Base-by-base conservation (phyloP, 2,329 filamentous ascomycete species). In the Daldinia sp. region DNA sequence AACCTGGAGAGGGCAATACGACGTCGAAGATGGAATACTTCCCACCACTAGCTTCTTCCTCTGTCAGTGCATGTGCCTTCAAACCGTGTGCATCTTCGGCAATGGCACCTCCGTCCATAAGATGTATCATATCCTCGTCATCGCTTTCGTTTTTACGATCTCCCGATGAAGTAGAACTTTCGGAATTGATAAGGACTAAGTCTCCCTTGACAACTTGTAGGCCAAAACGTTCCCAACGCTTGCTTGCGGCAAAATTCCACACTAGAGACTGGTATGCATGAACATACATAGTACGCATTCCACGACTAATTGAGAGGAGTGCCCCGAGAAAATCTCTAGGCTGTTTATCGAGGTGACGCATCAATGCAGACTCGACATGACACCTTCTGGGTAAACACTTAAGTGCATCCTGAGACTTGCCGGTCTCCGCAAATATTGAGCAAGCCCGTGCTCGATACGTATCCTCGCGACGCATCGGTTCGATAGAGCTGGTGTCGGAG, bases 211-310 rank as follows among this genome's bases (percentile, higher is more conserved):
- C 86, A 15, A 98, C 93, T 61, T 85, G 86, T 66, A 85, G 80
- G 57, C 94, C 94, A 77, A 92, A 91, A 2, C 88, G 82, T 46
- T 89, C 87, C 91, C 93, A 97, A 53, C 96, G 91, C 74, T 91
- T 89, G 72, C 92, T 93, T 1, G 89, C 93, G 12, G 89, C 92
- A 72, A 89, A 88, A 81, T 99, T 99, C 95, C 95, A 99, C 7
- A 99, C 90, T 41, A 94, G 88, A 5, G 93, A 97, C 79, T 99
- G 96, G 81, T 98, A 98, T 4, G 96, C 95, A 79, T 99, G 96
- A 15, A 97, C 90, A 78, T 98, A 99, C 92, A 99, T 98, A 65
- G 93, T 88, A 48, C 94, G 89, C 74, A 98, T 84, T 55, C 92
- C 93, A 18, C 94, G 88, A 26, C 92, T 92, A 69, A 99, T 94